A percentile compares a stretch with the other conserved stretches of the same genome.
Evolutionary conservation across 768 basidiomycete genomes (phyloP).

Genomic region (Termitomyces sp.): DNA sequence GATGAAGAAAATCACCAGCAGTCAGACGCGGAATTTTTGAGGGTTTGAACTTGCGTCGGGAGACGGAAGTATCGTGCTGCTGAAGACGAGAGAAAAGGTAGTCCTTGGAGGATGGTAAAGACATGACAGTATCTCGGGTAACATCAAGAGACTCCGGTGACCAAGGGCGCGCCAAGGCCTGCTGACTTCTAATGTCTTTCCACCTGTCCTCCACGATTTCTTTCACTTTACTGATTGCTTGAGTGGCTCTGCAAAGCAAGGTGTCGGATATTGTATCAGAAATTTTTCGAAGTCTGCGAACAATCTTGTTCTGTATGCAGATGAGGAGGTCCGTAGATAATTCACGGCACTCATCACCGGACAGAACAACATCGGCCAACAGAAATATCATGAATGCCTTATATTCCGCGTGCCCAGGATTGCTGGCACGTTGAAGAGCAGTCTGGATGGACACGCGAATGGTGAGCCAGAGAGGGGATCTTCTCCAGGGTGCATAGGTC

Average conservation of each 20-base stretch:
- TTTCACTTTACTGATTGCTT: conserved; percentile 14
- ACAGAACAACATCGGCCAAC: conserved; percentile 21
- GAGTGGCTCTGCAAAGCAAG: conserved; percentile 14
- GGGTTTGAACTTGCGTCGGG: conserved; percentile 13
- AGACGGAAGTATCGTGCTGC: background rate
- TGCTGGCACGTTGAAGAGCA: conserved; percentile 15
- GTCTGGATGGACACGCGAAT: conserved; percentile 41
- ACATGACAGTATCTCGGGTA: conserved; percentile 23
- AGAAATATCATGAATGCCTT: conserved; percentile 44
- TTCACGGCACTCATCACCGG: conserved; percentile 11
- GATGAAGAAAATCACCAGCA: conserved; percentile 5
- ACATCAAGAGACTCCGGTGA: conserved; percentile 19
- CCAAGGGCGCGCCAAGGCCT: conserved; percentile 20
- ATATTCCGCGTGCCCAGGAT: conserved; percentile 22
- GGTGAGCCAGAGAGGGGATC: conserved; percentile 45
- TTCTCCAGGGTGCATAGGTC: conserved; percentile 38
- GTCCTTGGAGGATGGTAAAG: conserved; percentile 20
- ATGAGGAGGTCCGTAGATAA: conserved; percentile 30
- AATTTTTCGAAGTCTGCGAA: conserved; percentile 32
- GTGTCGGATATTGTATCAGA: conserved; percentile 15
- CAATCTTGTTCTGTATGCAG: conserved; percentile 29
- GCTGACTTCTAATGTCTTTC: conserved; percentile 20
- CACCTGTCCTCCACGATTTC: conserved; percentile 27
- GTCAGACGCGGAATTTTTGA: conserved; percentile 14
- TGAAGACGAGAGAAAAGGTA: conserved; percentile 21